Percentiles rank a stretch among this genome's conserved stretches.
Evolutionary conservation across 495 filamentous ascomycete genomes (phyloP).

Genomic region (Neurospora intermedia): DNA sequence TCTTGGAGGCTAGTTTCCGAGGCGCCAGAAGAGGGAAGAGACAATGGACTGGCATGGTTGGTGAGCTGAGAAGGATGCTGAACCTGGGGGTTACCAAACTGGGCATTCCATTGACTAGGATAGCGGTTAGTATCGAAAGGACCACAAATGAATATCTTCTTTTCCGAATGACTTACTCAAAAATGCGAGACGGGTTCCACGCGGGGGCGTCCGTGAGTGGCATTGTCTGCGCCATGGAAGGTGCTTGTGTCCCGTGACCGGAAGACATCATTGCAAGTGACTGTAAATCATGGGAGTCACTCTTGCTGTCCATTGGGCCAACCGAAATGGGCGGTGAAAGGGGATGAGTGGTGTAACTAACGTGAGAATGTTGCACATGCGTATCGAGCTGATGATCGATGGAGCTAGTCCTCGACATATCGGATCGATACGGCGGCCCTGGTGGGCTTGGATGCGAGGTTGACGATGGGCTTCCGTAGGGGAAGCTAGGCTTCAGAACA

Average conservation of each 20-base stretch:
- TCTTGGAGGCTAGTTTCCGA: conserved; percentile 43
- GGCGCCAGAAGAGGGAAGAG: conserved; percentile 32
- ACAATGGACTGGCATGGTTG: conserved; percentile 32
- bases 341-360: conserved; percentile 66
- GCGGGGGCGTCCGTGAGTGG: conserved; percentile 56
- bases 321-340: conserved; percentile 76
- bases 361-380: conserved; percentile 50
- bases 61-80: conserved; percentile 28
- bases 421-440: conserved; percentile 35
- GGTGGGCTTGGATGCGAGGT: conserved; percentile 51
- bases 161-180: conserved; percentile 58
- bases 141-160: not conserved
- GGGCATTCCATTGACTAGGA: conserved; percentile 77
- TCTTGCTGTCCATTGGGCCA: conserved; percentile 62
- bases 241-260: conserved; percentile 37
- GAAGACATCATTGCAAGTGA: conserved; percentile 65
- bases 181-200: conserved; percentile 90
- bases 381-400: conserved; percentile 31
- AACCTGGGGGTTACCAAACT: conserved; percentile 61
- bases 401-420: conserved; percentile 26
- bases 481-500: conserved; percentile 77
- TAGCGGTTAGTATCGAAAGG: conserved; percentile 19
- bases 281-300: conserved; percentile 71
- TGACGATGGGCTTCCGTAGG: conserved; percentile 70
- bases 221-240: conserved; percentile 36